Evolutionary conservation across 495 filamentous ascomycete genomes (phyloP).

Genomic region (Talaromyces proteolyticus): DNA sequence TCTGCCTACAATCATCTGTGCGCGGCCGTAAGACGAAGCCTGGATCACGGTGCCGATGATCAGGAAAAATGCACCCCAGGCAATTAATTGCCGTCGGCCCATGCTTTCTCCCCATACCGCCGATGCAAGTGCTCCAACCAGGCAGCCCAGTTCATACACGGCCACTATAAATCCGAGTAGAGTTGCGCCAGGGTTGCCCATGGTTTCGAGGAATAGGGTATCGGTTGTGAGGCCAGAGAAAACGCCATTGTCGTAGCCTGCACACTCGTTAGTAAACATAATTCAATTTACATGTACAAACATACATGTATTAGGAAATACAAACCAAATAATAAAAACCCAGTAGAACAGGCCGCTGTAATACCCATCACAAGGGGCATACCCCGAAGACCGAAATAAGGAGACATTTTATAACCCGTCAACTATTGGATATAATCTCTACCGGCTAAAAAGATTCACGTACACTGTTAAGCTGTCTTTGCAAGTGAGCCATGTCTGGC

Average conservation of each 20-base stretch:
- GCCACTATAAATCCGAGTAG: conserved; percentile 29
- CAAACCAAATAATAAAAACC: conserved; percentile 2
- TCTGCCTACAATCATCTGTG: conserved; percentile 60
- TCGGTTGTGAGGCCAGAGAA: conserved; percentile 6
- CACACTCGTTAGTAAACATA: background rate
- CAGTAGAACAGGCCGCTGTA: conserved; percentile 4
- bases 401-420: background rate
- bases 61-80: conserved; percentile 64
- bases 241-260: conserved; percentile 8
- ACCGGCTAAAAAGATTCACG: background rate
- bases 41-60: conserved; percentile 63
- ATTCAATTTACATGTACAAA: background rate
- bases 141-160: conserved; percentile 70
- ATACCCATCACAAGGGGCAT: conserved; percentile 5
- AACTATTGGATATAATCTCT: background rate
- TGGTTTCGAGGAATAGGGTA: conserved; percentile 1
- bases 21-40: conserved; percentile 48
- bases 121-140: conserved; percentile 60
- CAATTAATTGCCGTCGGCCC: conserved; percentile 64
- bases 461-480: background rate
- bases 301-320: no score
- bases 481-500: no score
- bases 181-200: conserved; percentile 5
- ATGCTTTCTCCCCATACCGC: conserved; percentile 69
- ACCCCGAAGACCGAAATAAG: conserved; percentile 7